Evolutionary conservation across 2,329 filamentous ascomycete genomes (phyloP).

Genomic region (Canariomyces notabilis): DNA sequence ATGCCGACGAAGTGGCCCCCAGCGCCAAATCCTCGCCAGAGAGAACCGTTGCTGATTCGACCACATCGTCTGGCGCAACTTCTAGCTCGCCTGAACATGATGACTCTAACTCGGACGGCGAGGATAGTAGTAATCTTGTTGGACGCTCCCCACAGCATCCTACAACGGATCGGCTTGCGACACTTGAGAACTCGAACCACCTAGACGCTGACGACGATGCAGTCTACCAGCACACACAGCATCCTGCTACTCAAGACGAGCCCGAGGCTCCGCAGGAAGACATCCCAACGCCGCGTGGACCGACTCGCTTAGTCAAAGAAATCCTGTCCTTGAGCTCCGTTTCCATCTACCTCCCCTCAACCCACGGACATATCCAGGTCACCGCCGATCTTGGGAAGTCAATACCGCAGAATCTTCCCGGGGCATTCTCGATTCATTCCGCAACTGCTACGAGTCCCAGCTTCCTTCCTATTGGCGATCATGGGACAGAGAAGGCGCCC

Average conservation of each 20-base stretch:
- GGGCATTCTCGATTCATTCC: slow-evolving; percentile 53
- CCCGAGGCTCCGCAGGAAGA: slow-evolving; percentile 33
- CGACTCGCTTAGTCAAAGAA: slow-evolving; percentile 52
- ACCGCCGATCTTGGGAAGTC: slow-evolving; percentile 33
- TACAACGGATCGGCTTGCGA: neutral
- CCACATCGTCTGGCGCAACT: neutral
- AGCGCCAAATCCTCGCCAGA: slow-evolving; percentile 15
- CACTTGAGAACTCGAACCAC: neutral
- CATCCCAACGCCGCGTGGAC: slow-evolving; percentile 45
- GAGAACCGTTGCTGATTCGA: slow-evolving; percentile 1
- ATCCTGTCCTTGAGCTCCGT: slow-evolving; percentile 46
- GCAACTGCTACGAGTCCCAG: slow-evolving; percentile 26
- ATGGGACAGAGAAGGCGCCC: slow-evolving; percentile 7
- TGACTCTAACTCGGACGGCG: neutral
- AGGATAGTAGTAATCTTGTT: neutral
- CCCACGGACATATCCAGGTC: slow-evolving; percentile 41
- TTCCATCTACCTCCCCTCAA: slow-evolving; percentile 51
- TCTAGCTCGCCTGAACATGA: neutral
- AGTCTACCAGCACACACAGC: slow-evolving; percentile 6
- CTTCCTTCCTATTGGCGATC: slow-evolving; percentile 19
- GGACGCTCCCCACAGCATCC: neutral
- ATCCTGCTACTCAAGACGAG: slow-evolving; percentile 1
- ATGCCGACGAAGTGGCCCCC: slow-evolving; percentile 30
- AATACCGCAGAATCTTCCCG: slow-evolving; percentile 50
- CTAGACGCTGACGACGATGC: neutral